phyloP scores from a whole-genome alignment of 176 grass and related monocot genomes.

The Ensete glaucum region DNA sequence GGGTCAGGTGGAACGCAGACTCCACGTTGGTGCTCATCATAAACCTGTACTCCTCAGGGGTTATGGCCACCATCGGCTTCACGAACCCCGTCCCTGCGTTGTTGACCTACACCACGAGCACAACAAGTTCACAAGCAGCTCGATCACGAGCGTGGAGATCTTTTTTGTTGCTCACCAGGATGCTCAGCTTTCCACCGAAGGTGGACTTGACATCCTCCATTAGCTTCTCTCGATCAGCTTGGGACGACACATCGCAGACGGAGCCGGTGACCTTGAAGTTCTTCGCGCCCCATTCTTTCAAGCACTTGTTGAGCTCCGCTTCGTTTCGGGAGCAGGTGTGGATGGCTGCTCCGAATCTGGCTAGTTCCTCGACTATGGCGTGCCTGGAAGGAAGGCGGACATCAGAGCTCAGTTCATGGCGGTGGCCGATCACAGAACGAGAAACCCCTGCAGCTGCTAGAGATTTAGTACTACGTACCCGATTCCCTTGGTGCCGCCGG shows the following conservation, averaged over 20 bases:
- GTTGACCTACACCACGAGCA: constrained; percentile 20
- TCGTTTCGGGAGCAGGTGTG: constrained; percentile 39
- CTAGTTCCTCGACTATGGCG: constrained; percentile 32
- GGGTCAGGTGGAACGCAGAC: no score
- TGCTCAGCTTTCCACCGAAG: constrained; percentile 24
- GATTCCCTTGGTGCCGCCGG: constrained; percentile 33
- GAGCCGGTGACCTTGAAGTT: constrained; percentile 25
- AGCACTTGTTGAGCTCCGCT: constrained; percentile 21
- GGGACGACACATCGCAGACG: constrained; percentile 21
- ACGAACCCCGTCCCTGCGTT: constrained; percentile 11
- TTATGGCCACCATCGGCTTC: constrained; percentile 19
- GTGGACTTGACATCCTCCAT: constrained; percentile 20
- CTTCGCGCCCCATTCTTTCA: constrained; percentile 19
- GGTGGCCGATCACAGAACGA: neutral
- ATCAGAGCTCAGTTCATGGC: no score
- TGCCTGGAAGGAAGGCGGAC: neutral
- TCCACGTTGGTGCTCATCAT: no score
- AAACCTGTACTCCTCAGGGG: neutral
- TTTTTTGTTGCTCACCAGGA: constrained; percentile 5
- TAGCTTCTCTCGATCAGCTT: constrained; percentile 18
- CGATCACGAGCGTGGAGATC: neutral
- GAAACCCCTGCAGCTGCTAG: neutral
- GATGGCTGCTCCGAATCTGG: constrained; percentile 17
- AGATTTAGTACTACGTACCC: neutral
- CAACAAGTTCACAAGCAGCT: neutral